Conservation (phyloP, 306 rosid species). For the Carpinus viminea region DNA sequence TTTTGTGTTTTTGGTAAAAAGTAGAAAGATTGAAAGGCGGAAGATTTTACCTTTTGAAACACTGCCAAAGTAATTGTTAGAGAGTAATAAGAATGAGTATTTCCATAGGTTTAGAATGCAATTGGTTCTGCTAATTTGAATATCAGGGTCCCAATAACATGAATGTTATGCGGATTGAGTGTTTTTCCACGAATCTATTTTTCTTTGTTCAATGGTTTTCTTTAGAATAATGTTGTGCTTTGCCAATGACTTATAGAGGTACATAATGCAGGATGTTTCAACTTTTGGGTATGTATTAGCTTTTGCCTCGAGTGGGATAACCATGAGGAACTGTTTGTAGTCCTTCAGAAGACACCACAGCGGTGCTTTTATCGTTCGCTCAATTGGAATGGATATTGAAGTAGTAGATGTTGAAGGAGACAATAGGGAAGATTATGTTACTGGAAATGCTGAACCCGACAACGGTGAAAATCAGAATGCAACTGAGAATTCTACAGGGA, state of each 20-base stretch:
- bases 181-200: neutral
- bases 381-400: constrained; percentile 48
- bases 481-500: constrained; percentile 36
- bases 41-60: neutral
- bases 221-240: constrained; percentile 13
- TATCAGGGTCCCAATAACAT: constrained; percentile 14
- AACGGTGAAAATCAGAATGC: constrained; percentile 28
- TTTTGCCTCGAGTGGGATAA: constrained; percentile 26
- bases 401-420: constrained; percentile 44
- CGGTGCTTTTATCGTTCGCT: constrained; percentile 9
- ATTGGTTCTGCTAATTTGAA: constrained; percentile 9
- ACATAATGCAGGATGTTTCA: constrained; percentile 22
- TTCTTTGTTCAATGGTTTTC: neutral
- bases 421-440: constrained; percentile 32
- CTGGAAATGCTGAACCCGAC: constrained; percentile 34
- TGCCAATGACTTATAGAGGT: constrained; percentile 23
- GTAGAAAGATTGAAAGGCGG: neutral
- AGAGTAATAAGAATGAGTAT: no score
- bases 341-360: constrained; percentile 30
- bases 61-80: no score
- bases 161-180: constrained; percentile 7
- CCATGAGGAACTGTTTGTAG: constrained; percentile 30
- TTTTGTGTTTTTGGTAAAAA: neutral
- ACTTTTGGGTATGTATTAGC: constrained; percentile 11
- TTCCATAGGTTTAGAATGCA: neutral